Evolutionary conservation across 306 rosid species (phyloP).

Genomic region (Parietaria judaica): DNA sequence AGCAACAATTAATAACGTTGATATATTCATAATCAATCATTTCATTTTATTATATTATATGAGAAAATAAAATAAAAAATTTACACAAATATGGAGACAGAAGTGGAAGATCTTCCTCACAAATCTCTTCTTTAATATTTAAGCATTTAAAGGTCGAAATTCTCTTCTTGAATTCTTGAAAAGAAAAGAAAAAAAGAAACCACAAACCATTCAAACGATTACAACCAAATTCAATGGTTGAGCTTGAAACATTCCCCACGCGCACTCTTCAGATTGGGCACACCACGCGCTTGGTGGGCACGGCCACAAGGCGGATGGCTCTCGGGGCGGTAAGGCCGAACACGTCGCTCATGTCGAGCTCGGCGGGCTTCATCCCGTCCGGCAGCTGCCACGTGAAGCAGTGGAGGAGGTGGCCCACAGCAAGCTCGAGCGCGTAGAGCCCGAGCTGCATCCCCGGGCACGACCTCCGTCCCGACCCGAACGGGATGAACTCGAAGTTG

Average conservation of each 20-base stretch:
- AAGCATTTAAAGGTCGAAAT: not conserved
- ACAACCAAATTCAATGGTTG: not conserved
- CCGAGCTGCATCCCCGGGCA: constrained; percentile 95
- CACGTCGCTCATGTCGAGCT: constrained; percentile 66
- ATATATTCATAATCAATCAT: not conserved
- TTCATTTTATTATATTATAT: constrained; percentile 2
- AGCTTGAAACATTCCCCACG: not conserved
- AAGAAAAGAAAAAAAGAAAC: not conserved
- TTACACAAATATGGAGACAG: not conserved
- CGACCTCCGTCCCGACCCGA: constrained; percentile 89
- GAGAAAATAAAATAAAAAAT: not conserved
- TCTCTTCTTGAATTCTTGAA: too few relatives aligned
- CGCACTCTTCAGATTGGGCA: constrained; percentile 28
- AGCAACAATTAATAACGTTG: too few relatives aligned
- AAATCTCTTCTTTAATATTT: not conserved
- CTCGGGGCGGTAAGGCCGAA: constrained; percentile 91
- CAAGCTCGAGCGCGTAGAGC: constrained; percentile 58
- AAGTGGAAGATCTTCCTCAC: constrained; percentile 1
- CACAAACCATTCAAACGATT: not conserved
- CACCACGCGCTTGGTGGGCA: constrained; percentile 54
- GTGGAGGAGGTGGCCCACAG: constrained; percentile 68
- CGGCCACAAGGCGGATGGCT: constrained; percentile 68
- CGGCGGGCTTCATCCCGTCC: constrained; percentile 67
- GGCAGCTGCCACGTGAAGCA: constrained; percentile 85
- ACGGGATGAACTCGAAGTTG: constrained; percentile 79